Conservation (phyloP, 441 rosid genomes). For the Raphanus hybrid region DNA sequence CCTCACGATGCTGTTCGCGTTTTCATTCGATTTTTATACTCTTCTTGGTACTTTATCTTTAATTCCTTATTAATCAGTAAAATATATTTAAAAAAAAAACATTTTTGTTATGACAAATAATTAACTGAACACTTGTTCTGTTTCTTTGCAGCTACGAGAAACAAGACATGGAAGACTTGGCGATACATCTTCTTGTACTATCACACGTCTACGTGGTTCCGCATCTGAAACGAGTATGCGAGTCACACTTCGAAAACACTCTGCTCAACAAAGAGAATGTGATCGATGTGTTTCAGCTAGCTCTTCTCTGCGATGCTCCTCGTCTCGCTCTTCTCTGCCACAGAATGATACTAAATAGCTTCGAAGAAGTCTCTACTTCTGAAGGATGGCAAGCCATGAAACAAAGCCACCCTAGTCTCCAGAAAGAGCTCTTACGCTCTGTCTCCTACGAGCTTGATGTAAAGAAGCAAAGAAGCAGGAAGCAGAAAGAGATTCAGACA, state of each 20-base stretch:
- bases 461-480: conserved; percentile 62
- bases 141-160: conserved; percentile 63
- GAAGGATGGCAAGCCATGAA: conserved; percentile 86
- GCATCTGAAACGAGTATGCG: conserved; percentile 66
- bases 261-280: conserved; percentile 72
- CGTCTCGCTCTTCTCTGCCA: conserved; percentile 71
- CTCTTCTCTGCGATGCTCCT: conserved; percentile 85
- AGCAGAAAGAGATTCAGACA: conserved; percentile 57
- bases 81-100: no score
- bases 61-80: background rate
- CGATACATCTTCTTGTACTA: conserved; percentile 65
- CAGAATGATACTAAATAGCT: conserved; percentile 62
- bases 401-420: conserved; percentile 76
- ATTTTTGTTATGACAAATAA: background rate
- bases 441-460: conserved; percentile 60
- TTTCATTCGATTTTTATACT: conserved; percentile 81
- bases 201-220: conserved; percentile 81
- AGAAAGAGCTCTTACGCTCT: conserved; percentile 63
- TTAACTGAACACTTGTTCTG: conserved; percentile 10
- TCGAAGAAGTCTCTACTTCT: conserved; percentile 54
- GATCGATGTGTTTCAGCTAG: conserved; percentile 77
- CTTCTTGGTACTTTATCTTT: conserved; percentile 62
- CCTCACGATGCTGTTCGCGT: conserved; percentile 73
- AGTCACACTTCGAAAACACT: conserved; percentile 53
- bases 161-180: conserved; percentile 73